A percentile compares a stretch with the other conserved stretches of the same genome.
These are phyloP conservation scores for Dendrobium officinale DNA, from an alignment of 106 monocot species.

Conservation along the genomic window DNA sequence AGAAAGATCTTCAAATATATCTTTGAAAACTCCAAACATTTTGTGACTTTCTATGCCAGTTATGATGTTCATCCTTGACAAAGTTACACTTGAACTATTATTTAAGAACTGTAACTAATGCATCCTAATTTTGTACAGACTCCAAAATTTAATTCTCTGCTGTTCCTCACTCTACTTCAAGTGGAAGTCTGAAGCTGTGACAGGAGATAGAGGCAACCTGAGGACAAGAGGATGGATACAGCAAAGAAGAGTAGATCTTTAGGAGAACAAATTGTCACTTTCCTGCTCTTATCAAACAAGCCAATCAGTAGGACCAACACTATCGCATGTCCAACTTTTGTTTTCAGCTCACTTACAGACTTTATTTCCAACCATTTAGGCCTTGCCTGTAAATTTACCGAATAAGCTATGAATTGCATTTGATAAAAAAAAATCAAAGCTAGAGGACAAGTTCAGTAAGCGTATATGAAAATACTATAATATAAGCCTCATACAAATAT, in stretches of 20 bases:
- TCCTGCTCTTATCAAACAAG: constrained; percentile 87
- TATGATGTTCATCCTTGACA: no score
- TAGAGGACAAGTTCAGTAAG: not conserved
- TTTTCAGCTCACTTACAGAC: constrained; percentile 87
- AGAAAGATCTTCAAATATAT: no score
- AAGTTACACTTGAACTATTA: not conserved
- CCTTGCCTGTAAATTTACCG: constrained; percentile 42
- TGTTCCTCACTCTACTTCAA: not conserved
- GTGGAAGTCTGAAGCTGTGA: constrained; percentile 52
- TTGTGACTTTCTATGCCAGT: no score
- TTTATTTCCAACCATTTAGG: constrained; percentile 87
- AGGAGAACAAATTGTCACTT: constrained; percentile 41
- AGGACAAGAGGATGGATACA: constrained; percentile 71
- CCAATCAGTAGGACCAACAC: constrained; percentile 87
- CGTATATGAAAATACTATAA: no score
- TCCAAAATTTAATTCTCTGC: not conserved
- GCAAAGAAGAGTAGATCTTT: constrained; percentile 74
- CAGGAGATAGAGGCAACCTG: constrained; percentile 73
- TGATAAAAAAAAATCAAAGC: not conserved
- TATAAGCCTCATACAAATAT: no score
- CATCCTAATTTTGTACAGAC: no score
- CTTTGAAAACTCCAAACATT: no score
- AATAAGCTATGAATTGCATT: not conserved
- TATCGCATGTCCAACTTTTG: constrained; percentile 91
- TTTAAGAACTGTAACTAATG: not conserved